Evolutionary conservation across 495 filamentous ascomycete genomes (phyloP).

Genomic region (Podospora tetraspora): DNA sequence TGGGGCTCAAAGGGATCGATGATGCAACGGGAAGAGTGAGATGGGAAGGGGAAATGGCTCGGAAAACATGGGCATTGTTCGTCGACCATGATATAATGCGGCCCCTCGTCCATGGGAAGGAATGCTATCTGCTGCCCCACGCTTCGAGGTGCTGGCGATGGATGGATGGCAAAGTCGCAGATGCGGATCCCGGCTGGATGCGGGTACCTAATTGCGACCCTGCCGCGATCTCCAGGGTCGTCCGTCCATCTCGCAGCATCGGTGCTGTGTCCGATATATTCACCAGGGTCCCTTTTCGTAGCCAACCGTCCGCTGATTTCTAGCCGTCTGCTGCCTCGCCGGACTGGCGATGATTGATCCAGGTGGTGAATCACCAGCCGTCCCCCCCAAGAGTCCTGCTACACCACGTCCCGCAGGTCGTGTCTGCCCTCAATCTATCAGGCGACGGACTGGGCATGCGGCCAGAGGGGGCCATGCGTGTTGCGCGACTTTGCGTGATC

Average conservation of each 20-base stretch:
- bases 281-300: neutral
- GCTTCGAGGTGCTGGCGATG: neutral
- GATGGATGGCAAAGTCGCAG: neutral
- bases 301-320: neutral
- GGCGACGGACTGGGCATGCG: slow-evolving; percentile 12
- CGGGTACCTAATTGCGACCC: neutral
- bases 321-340: neutral
- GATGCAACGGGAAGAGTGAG: neutral
- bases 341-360: neutral
- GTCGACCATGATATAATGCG: neutral
- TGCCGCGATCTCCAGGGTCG: slow-evolving; percentile 11
- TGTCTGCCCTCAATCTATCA: slow-evolving; percentile 6
- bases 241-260: slow-evolving; percentile 3
- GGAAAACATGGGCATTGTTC: neutral
- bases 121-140: neutral
- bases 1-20: neutral
- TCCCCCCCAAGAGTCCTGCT: neutral
- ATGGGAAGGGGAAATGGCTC: neutral
- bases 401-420: neutral
- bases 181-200: neutral
- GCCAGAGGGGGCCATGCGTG: slow-evolving; percentile 10
- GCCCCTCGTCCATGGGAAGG: neutral
- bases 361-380: slow-evolving; percentile 5
- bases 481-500: slow-evolving; percentile 25
- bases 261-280: neutral